These are phyloP conservation scores for Spizellomyces punctatus DNA, from an alignment of 192 early-diverging fungal genomes.

Conservation along the genomic window DNA sequence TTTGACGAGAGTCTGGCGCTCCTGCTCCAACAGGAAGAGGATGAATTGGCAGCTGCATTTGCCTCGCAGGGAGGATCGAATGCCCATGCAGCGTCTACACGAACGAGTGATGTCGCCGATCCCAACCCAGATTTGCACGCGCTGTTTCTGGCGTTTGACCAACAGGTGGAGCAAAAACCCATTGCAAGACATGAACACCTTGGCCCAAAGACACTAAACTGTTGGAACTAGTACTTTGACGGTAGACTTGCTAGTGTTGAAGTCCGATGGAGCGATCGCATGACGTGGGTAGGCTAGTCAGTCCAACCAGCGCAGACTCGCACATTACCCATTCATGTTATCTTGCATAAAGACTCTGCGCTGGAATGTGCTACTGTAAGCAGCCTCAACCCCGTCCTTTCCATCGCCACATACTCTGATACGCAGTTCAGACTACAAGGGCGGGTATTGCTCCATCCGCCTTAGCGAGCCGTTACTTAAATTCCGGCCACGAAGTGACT, in stretches of 20 bases:
- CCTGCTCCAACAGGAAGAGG: slow-evolving; percentile 19
- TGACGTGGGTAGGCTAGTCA: slow-evolving; percentile 41
- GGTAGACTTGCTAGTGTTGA: slow-evolving; percentile 55
- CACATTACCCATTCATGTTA: neutral
- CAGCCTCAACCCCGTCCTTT: neutral
- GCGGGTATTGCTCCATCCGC: slow-evolving; percentile 54
- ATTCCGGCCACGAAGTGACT: slow-evolving; percentile 59
- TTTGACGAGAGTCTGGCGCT: slow-evolving; percentile 6
- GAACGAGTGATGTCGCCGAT: slow-evolving; percentile 14
- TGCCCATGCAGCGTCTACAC: neutral
- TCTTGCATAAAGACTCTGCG: slow-evolving; percentile 40
- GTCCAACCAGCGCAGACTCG: neutral
- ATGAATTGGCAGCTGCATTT: slow-evolving; percentile 10
- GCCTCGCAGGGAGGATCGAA: neutral
- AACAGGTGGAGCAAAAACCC: slow-evolving; percentile 13
- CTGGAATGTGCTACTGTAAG: slow-evolving; percentile 58
- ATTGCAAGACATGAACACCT: neutral
- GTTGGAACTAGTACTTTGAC: slow-evolving; percentile 49
- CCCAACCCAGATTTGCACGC: slow-evolving; percentile 53
- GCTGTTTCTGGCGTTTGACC: slow-evolving; percentile 58
- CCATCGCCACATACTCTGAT: neutral
- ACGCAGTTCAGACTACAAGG: slow-evolving; percentile 24
- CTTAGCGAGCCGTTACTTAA: slow-evolving; percentile 69
- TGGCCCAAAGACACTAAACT: slow-evolving; percentile 7
- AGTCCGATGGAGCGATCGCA: slow-evolving; percentile 57